phyloP scores from a whole-genome alignment of 305 asterid genomes.

The Rubia tinctorum region DNA sequence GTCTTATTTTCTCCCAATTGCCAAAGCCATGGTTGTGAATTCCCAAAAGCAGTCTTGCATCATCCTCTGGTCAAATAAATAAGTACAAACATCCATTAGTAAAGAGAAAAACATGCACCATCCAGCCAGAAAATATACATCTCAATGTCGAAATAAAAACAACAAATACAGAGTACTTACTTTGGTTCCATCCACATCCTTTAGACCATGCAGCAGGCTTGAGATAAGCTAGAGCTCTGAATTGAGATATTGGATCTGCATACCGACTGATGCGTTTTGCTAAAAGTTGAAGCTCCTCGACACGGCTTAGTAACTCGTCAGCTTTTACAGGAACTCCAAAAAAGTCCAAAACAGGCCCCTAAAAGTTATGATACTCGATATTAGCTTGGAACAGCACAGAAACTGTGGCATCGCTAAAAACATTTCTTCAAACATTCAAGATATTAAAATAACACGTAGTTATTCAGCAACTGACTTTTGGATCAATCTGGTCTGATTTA shows the following conservation, averaged over 20 bases:
- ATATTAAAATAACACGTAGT: constrained; percentile 11
- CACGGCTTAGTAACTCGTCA: constrained; percentile 87
- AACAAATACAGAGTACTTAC: constrained; percentile 46
- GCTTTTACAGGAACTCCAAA: constrained; percentile 98
- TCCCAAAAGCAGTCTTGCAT: constrained; percentile 96
- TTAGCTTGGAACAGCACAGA: constrained; percentile 29
- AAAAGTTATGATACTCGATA: constrained; percentile 20
- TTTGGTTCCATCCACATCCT: constrained; percentile 99
- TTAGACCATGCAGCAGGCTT: constrained; percentile 99
- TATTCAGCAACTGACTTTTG: constrained; percentile 57
- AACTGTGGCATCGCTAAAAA: not conserved
- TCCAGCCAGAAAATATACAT: constrained; percentile 9
- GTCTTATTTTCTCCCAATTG: constrained; percentile 93
- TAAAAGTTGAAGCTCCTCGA: constrained; percentile 94
- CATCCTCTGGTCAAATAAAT: constrained; percentile 73
- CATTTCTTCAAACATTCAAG: constrained; percentile 6
- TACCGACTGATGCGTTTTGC: constrained; percentile 90
- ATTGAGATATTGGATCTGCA: constrained; percentile 86
- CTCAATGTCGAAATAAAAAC: not conserved
- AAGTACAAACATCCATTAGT: not conserved
- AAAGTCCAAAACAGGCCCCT: constrained; percentile 98
- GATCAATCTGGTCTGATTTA: constrained; percentile 65
- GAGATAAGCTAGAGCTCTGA: constrained; percentile 78
- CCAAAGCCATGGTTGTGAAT: constrained; percentile 96
- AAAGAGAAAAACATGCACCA: not conserved